Evolutionary conservation across 805 yeast species (phyloP), one percentile per base, ranked within the genome.

Genomic region (Candida railenensis): DNA sequence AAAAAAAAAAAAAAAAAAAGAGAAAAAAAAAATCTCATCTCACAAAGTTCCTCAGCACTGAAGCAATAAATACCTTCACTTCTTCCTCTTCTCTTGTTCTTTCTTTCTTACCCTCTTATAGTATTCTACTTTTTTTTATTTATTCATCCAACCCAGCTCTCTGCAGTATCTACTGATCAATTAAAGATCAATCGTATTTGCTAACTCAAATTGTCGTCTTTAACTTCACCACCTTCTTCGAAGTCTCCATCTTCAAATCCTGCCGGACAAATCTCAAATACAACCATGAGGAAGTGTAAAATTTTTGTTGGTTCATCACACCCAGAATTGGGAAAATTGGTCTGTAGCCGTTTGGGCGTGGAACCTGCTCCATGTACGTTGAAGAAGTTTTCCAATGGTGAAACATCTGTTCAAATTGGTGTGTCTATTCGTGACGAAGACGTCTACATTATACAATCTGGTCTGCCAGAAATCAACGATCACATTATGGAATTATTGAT

Each of bases 261-360:
- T 11, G 11, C 11, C 30, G 30, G 30, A 25, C 30, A 5, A 25
- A 25, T 11, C 40, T 19, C 43, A 4, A 18, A 28, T 28, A 12
- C 11, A 21, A 18, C 34, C 5, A 94, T 94, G 99, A 89, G 98
- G 69, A 90, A 91, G 83, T 89, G 97, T 63, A 92, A 94, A 68
- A 89, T 94, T 39, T 94, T 94, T 67, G 95, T 94, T 48, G 99
- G 99, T 40, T 83, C 88, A 49, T 91, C 98, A 45, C 99, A 94
- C 67, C 97, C 97, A 12, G 96, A 90, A 62, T 77, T 94, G 57
- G 99, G 99, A 34, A 76, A 81, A 51, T 76, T 89, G 52, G 96
- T 94, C 38, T 94, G 99, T 69, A 89, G 88, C 49, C 77, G 91
- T 45, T 73, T 94, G 37, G 98, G 98, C 32, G 90, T 90, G 37